These are phyloP conservation scores for Celoporthe dispersa DNA, from an alignment of 2,329 filamentous ascomycete species.

Conservation along the genomic window DNA sequence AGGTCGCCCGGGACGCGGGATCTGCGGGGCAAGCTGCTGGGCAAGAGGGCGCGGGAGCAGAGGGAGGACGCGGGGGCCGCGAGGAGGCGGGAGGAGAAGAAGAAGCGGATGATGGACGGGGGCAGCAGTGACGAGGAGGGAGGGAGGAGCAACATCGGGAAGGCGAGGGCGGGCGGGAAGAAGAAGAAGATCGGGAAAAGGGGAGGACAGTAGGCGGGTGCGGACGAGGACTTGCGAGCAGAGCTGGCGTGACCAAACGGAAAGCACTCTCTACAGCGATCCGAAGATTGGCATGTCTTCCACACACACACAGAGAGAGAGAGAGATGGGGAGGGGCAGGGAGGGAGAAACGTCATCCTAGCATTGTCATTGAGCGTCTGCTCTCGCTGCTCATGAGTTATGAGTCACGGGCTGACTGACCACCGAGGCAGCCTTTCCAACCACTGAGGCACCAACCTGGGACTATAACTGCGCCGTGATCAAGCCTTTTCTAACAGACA, in stretches of 20 bases:
- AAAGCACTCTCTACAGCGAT: neutral
- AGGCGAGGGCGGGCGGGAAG: conserved; percentile 20
- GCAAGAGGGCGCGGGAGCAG: conserved; percentile 30
- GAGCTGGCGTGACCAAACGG: too few relatives aligned
- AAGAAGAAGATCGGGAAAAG: conserved; percentile 14
- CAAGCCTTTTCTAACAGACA: neutral
- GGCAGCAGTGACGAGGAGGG: conserved; percentile 44
- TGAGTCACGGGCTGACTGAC: neutral
- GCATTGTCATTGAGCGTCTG: neutral
- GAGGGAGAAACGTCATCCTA: neutral
- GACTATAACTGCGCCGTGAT: neutral
- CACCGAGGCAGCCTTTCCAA: neutral
- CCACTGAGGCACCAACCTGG: neutral
- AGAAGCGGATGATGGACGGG: conserved; percentile 48
- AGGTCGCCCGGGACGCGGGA: conserved; percentile 35
- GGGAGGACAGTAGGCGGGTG: neutral
- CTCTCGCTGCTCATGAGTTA: neutral
- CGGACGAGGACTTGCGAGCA: neutral
- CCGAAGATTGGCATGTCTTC: neutral
- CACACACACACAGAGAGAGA: too few relatives aligned
- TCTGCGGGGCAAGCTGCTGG: conserved; percentile 40
- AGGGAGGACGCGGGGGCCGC: conserved; percentile 35
- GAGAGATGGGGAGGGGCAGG: neutral
- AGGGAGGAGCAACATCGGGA: conserved; percentile 38
- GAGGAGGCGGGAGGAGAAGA: conserved; percentile 37